Evolutionary conservation across 2,329 filamentous ascomycete species (phyloP), one percentile per base, ranked within the genome.

Genomic region (Pseudogymnoascus sp.): DNA sequence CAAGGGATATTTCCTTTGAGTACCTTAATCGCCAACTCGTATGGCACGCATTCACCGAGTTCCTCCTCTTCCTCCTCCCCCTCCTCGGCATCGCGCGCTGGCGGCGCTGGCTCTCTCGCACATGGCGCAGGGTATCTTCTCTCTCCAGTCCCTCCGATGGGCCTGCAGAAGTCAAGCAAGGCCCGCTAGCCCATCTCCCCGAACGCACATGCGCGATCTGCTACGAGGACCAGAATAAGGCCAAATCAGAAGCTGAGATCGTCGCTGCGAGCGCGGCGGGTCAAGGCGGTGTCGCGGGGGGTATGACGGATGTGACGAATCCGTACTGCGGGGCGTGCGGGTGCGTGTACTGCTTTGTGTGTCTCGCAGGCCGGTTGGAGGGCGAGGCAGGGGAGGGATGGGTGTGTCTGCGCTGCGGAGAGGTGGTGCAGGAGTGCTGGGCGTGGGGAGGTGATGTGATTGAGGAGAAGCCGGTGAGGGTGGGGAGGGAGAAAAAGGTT

Each of bases 21-120:
- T 97, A 97, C 71, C 84, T 97, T 60, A 99, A 99, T 74, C 87
- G 94, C 59, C 94, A 99, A 77, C 85, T 99, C 10, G 94, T 99
- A 38, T 99, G 94, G 94, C 94, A 99, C 76, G 94, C 94, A n/a
- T 96, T 99, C 71, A 99, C 94, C 25, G 94, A 99, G 74, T 99
- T 99, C 70, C 80, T 99, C n/a, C 83, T 99, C 33, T 99, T 97
- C 74, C 84, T 97, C 16, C 81, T 99, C n/a, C 94, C 94, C 0
- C 82, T 99, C n/a, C 90, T 99, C 44, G 94, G 94, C 61, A 93
- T 99, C 69, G 88, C 90, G 71, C 85, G 92, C 67, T 99, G 94
- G 94, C 85, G 91, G 64, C 84, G 92, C 68, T 96, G 93, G 88
- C 79, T 97, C n/a, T 82, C 84, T 18, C 84, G 92, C 66, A 86